phyloP scores from a whole-genome alignment of 108 stramenopile species.

The Skeletonema grethae region DNA sequence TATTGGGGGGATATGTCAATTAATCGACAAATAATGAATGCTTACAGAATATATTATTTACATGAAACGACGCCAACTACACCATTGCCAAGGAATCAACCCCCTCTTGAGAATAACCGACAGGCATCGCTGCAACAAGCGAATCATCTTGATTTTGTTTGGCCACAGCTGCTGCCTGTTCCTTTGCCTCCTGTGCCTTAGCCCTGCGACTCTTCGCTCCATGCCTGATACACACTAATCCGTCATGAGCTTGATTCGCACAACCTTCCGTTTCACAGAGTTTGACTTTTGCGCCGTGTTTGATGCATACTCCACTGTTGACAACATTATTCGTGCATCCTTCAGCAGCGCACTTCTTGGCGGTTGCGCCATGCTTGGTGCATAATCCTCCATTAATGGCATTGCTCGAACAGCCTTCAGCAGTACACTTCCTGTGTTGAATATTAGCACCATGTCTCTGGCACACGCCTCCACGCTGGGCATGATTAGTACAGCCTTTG shows the following conservation, averaged over 20 bases:
- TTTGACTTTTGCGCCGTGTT: neutral
- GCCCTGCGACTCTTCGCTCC: neutral
- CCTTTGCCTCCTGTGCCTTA: neutral
- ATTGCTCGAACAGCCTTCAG: neutral
- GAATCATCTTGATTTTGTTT: neutral
- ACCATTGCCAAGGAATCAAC: no score
- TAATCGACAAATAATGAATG: no score
- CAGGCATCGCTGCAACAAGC: no score
- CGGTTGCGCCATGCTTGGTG: neutral
- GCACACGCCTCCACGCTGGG: neutral
- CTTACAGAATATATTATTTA: no score
- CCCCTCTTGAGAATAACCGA: no score
- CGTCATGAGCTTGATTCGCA: neutral
- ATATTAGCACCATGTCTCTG: neutral
- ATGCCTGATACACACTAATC: neutral
- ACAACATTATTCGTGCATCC: conserved; percentile 1
- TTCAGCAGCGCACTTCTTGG: neutral
- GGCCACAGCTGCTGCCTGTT: neutral
- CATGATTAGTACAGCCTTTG: neutral
- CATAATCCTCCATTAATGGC: neutral
- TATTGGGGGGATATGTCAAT: no score
- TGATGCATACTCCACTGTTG: neutral
- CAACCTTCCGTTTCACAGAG: conserved; percentile 1
- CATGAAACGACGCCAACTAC: no score
- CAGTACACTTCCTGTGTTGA: neutral